Base-by-base conservation (phyloP, 108 stramenopile genomes). In the Aurantiochytrium sp. region DNA sequence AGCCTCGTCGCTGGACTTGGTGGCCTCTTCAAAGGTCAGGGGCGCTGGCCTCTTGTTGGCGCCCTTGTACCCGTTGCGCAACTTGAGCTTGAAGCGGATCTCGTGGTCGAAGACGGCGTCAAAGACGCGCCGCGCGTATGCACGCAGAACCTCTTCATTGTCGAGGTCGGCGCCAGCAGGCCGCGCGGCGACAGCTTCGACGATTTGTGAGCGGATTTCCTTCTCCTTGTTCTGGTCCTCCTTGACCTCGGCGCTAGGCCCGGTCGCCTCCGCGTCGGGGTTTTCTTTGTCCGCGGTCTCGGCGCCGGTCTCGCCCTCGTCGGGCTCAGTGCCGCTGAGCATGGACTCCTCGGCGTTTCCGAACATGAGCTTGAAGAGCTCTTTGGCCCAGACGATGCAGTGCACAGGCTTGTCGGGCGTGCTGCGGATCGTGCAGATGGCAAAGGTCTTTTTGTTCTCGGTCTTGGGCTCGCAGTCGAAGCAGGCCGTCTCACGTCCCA, bases 371-470 rank as follows among this genome's bases (percentile, higher is more conserved):
- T 97, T 97, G 92, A 96, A 98, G 42, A 98, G 90, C 92, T 99
- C 98, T 94, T 99, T 99, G 37, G 97, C 97, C 99, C 99, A 99
- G 4, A 99, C 98, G 86, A 99, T 96, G 89, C 97, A 98, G 90
- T 99, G 99, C 15, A 99, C 99, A 1, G 99, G 99, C 93, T 96
- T 95, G 86, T 92, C 93, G 3, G 99, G 99, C 22, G 99, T 99
- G 59, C 92, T 69, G 55, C 39, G 73, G 85, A 99, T 99, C 85
- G 99, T 99, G 92, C 99, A 99, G 87, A 99, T 99, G 22, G 99
- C 98, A 91, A 98, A 98, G 4, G 97, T 95, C 21, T 24, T 12
- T 89, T 98, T 98, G 87, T 94, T 98, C 1, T 97, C 94, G 55
- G 96, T 93, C 93, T 98, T 96, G 31, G 96, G 94, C 53, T 95